Evolutionary conservation across 2,329 filamentous ascomycete genomes (phyloP), one percentile per base, ranked within the genome.

Genomic region (Chaetothyriales sp.): DNA sequence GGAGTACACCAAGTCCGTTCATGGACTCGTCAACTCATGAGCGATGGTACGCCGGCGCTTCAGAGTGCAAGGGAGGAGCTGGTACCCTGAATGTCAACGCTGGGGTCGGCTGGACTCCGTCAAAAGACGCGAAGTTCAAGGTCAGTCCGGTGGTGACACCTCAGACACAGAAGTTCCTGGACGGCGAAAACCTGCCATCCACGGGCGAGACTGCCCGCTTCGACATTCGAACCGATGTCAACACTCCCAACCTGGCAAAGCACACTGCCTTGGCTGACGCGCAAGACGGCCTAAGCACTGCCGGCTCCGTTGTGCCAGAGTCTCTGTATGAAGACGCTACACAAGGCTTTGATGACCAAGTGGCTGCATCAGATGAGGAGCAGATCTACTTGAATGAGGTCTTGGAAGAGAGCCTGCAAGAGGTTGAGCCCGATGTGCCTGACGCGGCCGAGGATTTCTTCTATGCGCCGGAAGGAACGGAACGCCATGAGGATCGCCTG

Each of bases 401-500:
- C 9, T 59, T 69, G 2, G 66, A 69, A 45, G 63, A 66, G 18
- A 65, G 67, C n/a, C 53, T 66, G n/a, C 61, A 63, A 20, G 63
- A 63, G 9, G 46, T 62, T n/a, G 53, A 66, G 45, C 62, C 65
- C 46, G 61, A 64, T n/a, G 63, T 66, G 20, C 62, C 63, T 6
- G 51, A 63, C 3, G 57, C 63, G 12, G 61, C 63, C 9, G 61
- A 57, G 18, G 46, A 42, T 12, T 22, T 44, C 7, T 18, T 32
- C 28, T 15, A 15, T 39, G 46, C 49, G 9, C 51, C 54, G 9
- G 48, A 82, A 59, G 80, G 81, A 58, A 75, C 76, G 7, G 69
- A 84, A 5, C 86, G 87, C 0, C 90, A 96, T 61, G 90, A 96
- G 68, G 88, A 95, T 65, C 84, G 90, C 18, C 82, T 89, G 58